Percentiles rank a stretch among this genome's conserved stretches.
Conservation (phyloP, 164 flowering plant species). For the Saururus chinensis region DNA sequence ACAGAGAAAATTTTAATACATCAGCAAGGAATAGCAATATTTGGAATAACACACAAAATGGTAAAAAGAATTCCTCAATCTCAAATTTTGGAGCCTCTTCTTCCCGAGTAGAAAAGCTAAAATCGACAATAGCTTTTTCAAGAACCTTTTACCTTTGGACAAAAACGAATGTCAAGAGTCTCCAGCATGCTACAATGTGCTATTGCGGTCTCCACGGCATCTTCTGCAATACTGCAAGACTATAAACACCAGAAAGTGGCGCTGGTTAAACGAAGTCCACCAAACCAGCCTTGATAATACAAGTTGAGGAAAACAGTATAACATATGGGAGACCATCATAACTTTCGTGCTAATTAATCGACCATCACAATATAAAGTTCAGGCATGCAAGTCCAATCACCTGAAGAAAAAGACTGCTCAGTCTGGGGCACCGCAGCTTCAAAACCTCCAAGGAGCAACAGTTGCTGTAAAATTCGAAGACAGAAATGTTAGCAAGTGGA, state of each 20-base stretch:
- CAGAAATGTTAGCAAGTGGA: not conserved
- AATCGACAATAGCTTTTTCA: not conserved
- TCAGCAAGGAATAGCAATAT: not conserved
- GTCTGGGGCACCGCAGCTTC: conserved; percentile 74
- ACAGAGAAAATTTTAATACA: not conserved
- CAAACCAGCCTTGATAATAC: not conserved
- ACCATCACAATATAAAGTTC: not conserved
- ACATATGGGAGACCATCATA: not conserved
- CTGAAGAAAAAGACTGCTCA: conserved; percentile 91
- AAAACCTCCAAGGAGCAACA: conserved; percentile 71
- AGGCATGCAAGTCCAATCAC: conserved; percentile 26
- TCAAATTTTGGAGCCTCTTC: too few species aligned
- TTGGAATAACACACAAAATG: too few species aligned
- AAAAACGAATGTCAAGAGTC: conserved; percentile 88
- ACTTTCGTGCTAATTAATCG: not conserved
- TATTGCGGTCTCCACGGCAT: conserved; percentile 60
- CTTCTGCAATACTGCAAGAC: conserved; percentile 79
- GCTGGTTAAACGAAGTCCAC: not conserved
- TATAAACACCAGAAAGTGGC: conserved; percentile 9
- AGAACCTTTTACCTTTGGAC: conserved; percentile 54
- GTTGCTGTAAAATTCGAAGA: conserved; percentile 35
- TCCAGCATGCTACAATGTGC: conserved; percentile 72
- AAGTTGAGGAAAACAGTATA: too few species aligned
- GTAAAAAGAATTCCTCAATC: too few species aligned
- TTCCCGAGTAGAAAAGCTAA: not conserved